Conservation (phyloP, 176 grass and related monocot species). For the Triticum monococcum region DNA sequence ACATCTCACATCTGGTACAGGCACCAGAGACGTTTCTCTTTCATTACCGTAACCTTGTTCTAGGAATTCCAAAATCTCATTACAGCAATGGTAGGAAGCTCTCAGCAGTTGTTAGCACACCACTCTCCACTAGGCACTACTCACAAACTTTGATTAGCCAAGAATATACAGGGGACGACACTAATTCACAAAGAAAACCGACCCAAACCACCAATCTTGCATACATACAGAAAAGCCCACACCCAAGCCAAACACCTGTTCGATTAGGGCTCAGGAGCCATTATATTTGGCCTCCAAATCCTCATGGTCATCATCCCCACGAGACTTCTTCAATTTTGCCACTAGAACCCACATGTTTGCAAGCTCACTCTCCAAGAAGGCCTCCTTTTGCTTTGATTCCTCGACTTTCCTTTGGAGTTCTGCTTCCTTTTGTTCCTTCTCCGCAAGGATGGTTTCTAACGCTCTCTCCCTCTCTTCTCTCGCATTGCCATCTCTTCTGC, state of each 20-base stretch:
- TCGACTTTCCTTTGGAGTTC: conserved; percentile 80
- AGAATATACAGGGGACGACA: conserved; percentile 44
- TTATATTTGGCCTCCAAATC: conserved; percentile 50
- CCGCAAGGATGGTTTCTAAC: conserved; percentile 58
- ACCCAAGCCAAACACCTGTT: conserved; percentile 44
- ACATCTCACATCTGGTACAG: neutral
- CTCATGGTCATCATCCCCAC: conserved; percentile 51
- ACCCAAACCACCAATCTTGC: conserved; percentile 43
- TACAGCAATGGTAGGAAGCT: conserved; percentile 13
- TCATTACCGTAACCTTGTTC: neutral
- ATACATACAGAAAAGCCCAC: conserved; percentile 53
- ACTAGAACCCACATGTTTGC: conserved; percentile 99
- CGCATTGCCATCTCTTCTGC: conserved; percentile 54
- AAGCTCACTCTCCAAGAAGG: conserved; percentile 88
- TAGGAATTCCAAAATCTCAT: conserved; percentile 23
- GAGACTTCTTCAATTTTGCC: conserved; percentile 83
- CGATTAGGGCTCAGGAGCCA: conserved; percentile 32
- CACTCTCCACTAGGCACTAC: conserved; percentile 18
- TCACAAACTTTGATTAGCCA: conserved; percentile 40
- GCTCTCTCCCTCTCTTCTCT: conserved; percentile 64
- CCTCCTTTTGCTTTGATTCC: conserved; percentile 88
- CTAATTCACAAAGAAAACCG: conserved; percentile 31
- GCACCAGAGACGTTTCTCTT: conserved; percentile 20
- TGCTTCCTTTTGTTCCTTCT: conserved; percentile 82
- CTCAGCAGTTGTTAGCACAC: conserved; percentile 14